Conservation (phyloP, 768 basidiomycete species). For the Tulasnella sp. region DNA sequence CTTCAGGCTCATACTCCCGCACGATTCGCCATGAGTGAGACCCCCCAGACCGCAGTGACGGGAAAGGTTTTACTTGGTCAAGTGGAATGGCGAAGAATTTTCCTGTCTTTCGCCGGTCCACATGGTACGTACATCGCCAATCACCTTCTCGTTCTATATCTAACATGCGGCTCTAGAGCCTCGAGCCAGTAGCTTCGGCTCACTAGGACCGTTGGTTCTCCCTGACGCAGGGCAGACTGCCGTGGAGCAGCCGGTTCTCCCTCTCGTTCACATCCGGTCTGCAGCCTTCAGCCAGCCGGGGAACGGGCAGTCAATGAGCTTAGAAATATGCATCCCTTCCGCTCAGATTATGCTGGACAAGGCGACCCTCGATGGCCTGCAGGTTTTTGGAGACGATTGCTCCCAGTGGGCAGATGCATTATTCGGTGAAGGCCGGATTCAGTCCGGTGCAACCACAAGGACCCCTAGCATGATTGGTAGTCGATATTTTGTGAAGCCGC, state of each 20-base stretch:
- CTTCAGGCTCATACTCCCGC: constrained; percentile 24
- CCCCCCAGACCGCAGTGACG: constrained; percentile 5
- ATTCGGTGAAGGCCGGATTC: constrained; percentile 17
- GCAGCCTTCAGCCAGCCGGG: not conserved
- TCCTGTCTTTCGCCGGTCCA: constrained; percentile 16
- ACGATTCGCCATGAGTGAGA: constrained; percentile 27
- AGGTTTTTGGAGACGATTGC: constrained; percentile 81
- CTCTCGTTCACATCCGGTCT: not conserved
- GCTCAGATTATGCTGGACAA: constrained; percentile 48
- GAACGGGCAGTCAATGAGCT: not conserved
- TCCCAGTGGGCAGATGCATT: constrained; percentile 56
- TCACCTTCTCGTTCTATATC: not conserved
- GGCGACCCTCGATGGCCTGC: constrained; percentile 57
- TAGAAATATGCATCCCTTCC: constrained; percentile 3
- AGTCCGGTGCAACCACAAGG: constrained; percentile 32
- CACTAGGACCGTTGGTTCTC: not conserved
- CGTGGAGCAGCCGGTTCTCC: not conserved
- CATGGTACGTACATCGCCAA: constrained; percentile 5
- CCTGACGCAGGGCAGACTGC: not conserved
- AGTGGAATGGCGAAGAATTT: constrained; percentile 15
- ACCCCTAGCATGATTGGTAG: constrained; percentile 69
- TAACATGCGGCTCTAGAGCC: constrained; percentile 8
- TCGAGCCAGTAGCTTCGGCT: constrained; percentile 14
- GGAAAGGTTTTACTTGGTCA: constrained; percentile 1
- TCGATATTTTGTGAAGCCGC: constrained; percentile 49